Base-by-base conservation (phyloP, 768 basidiomycete genomes). In the Boletus subcaerulescens region DNA sequence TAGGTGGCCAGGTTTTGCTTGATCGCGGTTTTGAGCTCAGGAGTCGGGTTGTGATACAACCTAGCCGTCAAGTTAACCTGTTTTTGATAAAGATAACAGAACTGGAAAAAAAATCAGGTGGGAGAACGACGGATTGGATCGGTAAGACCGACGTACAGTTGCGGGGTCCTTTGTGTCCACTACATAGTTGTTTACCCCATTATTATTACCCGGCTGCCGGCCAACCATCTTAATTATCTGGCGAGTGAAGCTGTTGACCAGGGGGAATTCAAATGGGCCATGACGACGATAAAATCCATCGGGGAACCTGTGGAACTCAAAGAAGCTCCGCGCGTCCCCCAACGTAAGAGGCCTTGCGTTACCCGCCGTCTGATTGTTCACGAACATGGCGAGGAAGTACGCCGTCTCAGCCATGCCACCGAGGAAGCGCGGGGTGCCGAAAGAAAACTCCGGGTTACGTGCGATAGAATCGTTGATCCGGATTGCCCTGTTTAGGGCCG, bases 401-500 rank as follows among this genome's bases (percentile, higher is more conserved):
- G 46, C 57, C 3, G 53, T 52, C 44, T 65, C 64, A 2, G 51
- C 53, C 55, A 60, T 14, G 56, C 55, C 4, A 61, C 53, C 1
- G 33, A 57, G 42, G 36, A 14, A 65, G 5, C 63, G 55, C 0
- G 60, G 60, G 4, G 58, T 57, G 1, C 57, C 53, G 18, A 63
- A 62, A 35, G 20, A 49, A 39, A 64, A 65, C 0, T 55, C 55
- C 1, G 64, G 64, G 44, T 65, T 66, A 41, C 39, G 45, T 8
- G 61, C 64, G 39, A 65, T 66, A 13, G 64, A 65, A 44, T 66
- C 53, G 20, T 59, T 65, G 45, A 64, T 64, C 15, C 63, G 60
- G 6, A 50, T 46, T 1, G 36, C 36, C 33, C 59, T 65, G 44
- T 64, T 53, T 24, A 64, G 26, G 2, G 57, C 35, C 20, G 60